Conservation (phyloP, 306 rosid species). For the Cicer judaicum region DNA sequence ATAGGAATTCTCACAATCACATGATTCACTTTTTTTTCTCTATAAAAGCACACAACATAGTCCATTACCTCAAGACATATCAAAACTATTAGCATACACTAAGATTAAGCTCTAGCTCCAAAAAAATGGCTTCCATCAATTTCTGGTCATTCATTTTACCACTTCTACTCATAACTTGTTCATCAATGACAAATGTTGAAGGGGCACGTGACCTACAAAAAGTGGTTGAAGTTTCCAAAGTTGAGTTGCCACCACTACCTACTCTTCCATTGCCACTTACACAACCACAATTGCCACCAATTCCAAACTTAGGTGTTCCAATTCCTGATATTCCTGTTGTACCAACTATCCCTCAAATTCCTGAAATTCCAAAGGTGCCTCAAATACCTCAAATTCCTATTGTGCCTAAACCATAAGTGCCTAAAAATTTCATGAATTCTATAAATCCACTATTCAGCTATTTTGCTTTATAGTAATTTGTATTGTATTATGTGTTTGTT, state of each 20-base stretch:
- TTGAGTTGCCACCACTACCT: constrained; percentile 42
- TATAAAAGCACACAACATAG: constrained; percentile 45
- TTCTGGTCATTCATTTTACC: constrained; percentile 40
- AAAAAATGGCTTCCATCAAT: constrained; percentile 47
- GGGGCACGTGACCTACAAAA: constrained; percentile 50
- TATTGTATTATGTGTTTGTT: neutral
- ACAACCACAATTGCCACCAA: constrained; percentile 2
- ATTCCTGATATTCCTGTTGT: neutral
- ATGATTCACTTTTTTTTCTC: neutral
- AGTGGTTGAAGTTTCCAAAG: constrained; percentile 36
- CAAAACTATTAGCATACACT: constrained; percentile 1
- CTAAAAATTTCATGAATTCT: constrained; percentile 12
- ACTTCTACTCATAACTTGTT: constrained; percentile 42
- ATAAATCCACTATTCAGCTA: neutral
- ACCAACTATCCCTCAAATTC: neutral
- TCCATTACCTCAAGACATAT: constrained; percentile 2
- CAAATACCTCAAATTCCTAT: constrained; percentile 19
- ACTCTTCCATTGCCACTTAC: constrained; percentile 7
- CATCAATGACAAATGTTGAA: constrained; percentile 42
- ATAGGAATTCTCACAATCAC: neutral
- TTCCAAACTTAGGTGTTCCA: neutral
- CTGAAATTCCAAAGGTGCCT: neutral
- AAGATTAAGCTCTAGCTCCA: constrained; percentile 15
- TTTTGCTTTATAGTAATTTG: neutral
- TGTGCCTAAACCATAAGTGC: constrained; percentile 27